Base-by-base conservation (phyloP, 352 stramenopile genomes). In the Globisporangium alternatum region DNA sequence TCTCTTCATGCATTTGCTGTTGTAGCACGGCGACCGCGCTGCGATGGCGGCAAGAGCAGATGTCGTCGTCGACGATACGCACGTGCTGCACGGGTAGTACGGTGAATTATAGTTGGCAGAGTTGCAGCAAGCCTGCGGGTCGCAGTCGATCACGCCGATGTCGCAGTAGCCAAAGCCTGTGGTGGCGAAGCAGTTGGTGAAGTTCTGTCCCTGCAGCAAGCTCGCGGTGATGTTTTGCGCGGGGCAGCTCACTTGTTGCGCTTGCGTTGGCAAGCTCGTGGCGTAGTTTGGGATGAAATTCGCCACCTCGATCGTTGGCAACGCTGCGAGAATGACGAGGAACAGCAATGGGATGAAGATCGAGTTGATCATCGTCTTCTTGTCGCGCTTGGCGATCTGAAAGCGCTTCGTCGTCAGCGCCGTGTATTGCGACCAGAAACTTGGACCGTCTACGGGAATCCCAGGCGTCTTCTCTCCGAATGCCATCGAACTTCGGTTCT, bases 331-430 rank as follows among this genome's bases (percentile, higher is more conserved):
- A 1, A 86, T 62, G n/a, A 78, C 51, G n/a, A 86, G 65, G 28
- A 86, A 81, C 8, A 83, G 30, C 10, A 83, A 43, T 17, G 77
- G 75, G 39, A 86, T 78, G 17, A 58, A 66, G 0, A 86, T 49
- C 17, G 69, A 70, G 53, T 80, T 77, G 10, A 82, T 12, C 31
- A 81, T 59, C 7, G 59, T 69, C 61, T 80, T 80, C 47, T 72
- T 70, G 56, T 87, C 78, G 19, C 75, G 71, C 43, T 72, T 73
- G n/a, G 69, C 62, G 41, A 83, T 82, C 54, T 67, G 72, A 53
- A 76, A 76, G 43, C 78, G 71, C 52, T 83, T 87, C 15, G 48
- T 56, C 6, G 81, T 48, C 17, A 83, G 63, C 10, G 76, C 68
- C 5, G 65, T 52, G 37, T 75, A 76, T 61, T 87, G 78, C 4